Evolutionary conservation across 805 yeast genomes (phyloP), one percentile per base, ranked within the genome.

Genomic region (Metschnikowia aberdeeniae): DNA sequence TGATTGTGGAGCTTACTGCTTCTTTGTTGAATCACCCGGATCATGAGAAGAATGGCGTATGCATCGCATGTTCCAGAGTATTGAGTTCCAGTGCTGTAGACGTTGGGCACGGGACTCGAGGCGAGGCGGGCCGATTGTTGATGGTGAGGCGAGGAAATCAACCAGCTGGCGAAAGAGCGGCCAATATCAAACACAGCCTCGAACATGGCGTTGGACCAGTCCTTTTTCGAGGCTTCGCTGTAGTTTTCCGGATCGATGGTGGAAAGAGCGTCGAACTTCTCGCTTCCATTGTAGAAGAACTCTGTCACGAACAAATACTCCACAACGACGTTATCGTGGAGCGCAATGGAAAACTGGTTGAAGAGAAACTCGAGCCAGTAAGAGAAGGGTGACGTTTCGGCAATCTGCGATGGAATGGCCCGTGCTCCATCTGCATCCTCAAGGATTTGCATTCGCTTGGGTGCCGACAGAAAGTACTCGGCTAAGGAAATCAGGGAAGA

Each of bases 291-390:
- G 46, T 73, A 72, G 63, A 88, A 89, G 56, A 88, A 89, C 19
- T 83, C 89, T 32, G 72, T 75, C 50, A 87, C 64, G 58, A 89
- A 88, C 29, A 80, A 68, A 55, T 83, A 86, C 60, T 90, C 97
- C 4, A 81, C 89, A 2, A 83, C 72, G 13, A 82, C 79, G 61
- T 89, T 89, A 59, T 89, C 96, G 33, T 84, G 60, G 7, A 89
- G 58, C 0, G 95, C 90, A 29, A 81, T 62, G 51, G 82, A 81
- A 67, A 88, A 81, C 56, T 84, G 86, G 47, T 84, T 72, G 61
- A 82, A 88, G 0, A 86, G 82, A 43, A 77, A 77, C 56, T 89
- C 97, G 44, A 86, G 68, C 78, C 85, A 81, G 55, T 82, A 81
- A 12, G 75, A 68, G 50, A 76, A 71, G 3, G 82, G 81, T 43